Evolutionary conservation across 257 asterid genomes (phyloP), one percentile per base, ranked within the genome.

Genomic region (Nicotiana noctiflora): DNA sequence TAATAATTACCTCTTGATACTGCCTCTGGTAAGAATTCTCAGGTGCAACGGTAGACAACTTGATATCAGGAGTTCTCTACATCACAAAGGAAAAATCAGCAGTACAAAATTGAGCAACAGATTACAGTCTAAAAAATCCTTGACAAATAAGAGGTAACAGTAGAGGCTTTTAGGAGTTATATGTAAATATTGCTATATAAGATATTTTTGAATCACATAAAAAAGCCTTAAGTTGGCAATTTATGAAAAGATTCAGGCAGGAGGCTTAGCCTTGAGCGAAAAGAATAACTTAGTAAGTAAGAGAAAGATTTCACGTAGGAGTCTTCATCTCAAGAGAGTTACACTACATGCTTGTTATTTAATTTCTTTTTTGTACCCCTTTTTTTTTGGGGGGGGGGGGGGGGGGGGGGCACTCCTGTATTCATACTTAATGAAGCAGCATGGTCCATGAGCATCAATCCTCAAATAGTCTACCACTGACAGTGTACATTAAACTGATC

Each of bases 11-110:
- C 84, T 84, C 86, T 80, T 84, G 86, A 23, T 87, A 82, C 37
- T 76, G 86, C 87, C 81, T 81, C 31, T 52, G 80, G 81, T 79
- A 83, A 4, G 82, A 82, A 78, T 74, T 81, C 78, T 85, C 86
- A 18, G 82, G 83, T 64, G 81, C 84, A 59, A 77, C 18, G 29
- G 82, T 75, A 67, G 81, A 72, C 79, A 89, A 85, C 85, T 84
- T 88, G 86, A 75, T 77, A 64, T 90, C 91, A 31, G 82, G 87
- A 56, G 83, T 82, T 49, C 65, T 90, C 90, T 88, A 77, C 59
- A 70, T 70, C 59, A 70, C 13, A 44, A 70, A 70, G 34, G 21
- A 21, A 70, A 70, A 21, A 44, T 70, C 37, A 70, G 59, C 0
- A 44, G 14, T 13, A 70, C 77, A 46, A 44, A 44, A 34, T 44